Evolutionary conservation across 129 eudicot genomes (phyloP).

Genomic region (Arctium lappa): DNA sequence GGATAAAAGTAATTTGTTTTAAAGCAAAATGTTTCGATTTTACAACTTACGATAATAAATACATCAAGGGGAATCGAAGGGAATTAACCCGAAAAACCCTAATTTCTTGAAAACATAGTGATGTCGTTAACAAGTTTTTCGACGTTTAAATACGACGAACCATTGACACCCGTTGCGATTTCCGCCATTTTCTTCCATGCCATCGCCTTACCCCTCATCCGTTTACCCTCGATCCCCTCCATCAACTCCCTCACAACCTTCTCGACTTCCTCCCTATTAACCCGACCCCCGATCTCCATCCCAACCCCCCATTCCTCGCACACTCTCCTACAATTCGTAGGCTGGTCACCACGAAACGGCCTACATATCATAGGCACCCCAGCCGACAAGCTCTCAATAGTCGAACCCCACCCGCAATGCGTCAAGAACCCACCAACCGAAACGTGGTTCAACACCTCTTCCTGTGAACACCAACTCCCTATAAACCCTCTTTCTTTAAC

Average conservation of each 20-base stretch:
- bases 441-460: conserved; percentile 25
- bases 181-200: neutral
- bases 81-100: neutral
- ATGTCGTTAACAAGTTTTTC: conserved; percentile 13
- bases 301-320: conserved; percentile 3
- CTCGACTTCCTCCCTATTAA: neutral
- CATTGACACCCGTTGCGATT: conserved; percentile 1
- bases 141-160: conserved; percentile 12
- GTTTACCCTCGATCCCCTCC: neutral
- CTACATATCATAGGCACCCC: conserved; percentile 32
- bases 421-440: conserved; percentile 32
- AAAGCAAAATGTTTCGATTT: too few species aligned
- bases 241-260: conserved; percentile 2
- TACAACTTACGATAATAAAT: too few species aligned
- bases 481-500: conserved; percentile 19
- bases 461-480: conserved; percentile 27
- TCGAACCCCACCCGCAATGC: conserved; percentile 31
- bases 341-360: conserved; percentile 19
- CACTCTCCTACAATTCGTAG: neutral
- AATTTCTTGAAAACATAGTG: neutral
- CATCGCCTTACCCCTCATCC: neutral
- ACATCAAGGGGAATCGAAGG: too few species aligned
- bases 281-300: neutral
- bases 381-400: conserved; percentile 24
- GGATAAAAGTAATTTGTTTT: too few species aligned